A percentile compares a stretch with the other conserved stretches of the same genome.
Evolutionary conservation across 805 yeast genomes (phyloP).

Genomic region (Schwanniomyces yamadae): DNA sequence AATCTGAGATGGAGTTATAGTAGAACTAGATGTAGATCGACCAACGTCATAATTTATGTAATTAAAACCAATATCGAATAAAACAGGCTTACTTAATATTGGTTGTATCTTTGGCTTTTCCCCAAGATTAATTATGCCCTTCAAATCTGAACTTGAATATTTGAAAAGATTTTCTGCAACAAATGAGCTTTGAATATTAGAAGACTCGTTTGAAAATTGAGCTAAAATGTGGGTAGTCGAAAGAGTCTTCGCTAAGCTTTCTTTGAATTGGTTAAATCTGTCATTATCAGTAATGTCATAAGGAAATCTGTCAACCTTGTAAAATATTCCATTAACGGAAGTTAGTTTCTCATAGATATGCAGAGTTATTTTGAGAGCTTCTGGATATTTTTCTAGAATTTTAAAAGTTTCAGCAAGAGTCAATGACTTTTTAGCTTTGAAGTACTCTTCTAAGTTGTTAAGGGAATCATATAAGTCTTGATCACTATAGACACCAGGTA

Average conservation of each 20-base stretch:
- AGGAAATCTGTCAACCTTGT: conserved; percentile 40
- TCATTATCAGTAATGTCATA: conserved; percentile 40
- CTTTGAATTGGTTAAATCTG: conserved; percentile 24
- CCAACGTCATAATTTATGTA: conserved; percentile 56
- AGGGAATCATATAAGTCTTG: conserved; percentile 62
- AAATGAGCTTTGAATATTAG: conserved; percentile 13
- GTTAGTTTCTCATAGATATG: conserved; percentile 21
- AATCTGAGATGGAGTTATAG: conserved; percentile 11
- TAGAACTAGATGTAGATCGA: conserved; percentile 10
- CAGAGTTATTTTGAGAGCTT: conserved; percentile 46
- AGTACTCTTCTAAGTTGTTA: conserved; percentile 47
- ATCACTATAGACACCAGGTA: conserved; percentile 92
- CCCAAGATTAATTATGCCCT: conserved; percentile 22
- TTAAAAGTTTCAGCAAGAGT: conserved; percentile 48
- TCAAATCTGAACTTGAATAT: conserved; percentile 30
- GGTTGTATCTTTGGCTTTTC: conserved; percentile 44
- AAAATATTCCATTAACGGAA: conserved; percentile 14
- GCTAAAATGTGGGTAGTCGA: conserved; percentile 45
- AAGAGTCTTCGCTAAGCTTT: conserved; percentile 14
- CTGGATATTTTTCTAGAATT: conserved; percentile 37
- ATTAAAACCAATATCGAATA: conserved; percentile 88
- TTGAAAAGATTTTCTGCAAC: conserved; percentile 46
- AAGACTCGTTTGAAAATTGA: conserved; percentile 37
- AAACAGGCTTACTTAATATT: conserved; percentile 79
- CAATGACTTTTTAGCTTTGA: conserved; percentile 41